phyloP scores from a whole-genome alignment of 306 rosid species.

The Clitoria ternatea region DNA sequence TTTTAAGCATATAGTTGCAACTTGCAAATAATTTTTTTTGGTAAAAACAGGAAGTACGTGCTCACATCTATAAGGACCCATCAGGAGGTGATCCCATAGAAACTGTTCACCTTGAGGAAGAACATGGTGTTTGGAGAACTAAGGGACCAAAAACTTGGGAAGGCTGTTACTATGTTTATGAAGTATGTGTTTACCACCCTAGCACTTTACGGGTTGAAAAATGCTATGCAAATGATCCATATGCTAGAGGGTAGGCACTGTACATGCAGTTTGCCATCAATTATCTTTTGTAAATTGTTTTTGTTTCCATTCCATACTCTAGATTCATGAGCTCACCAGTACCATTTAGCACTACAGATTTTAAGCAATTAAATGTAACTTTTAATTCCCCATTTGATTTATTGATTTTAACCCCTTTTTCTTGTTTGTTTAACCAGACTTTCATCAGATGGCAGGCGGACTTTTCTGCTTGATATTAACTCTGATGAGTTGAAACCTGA shows the following conservation, averaged over 20 bases:
- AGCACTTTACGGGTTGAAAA: constrained; percentile 71
- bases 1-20: not conserved
- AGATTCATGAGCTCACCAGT: constrained; percentile 18
- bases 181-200: constrained; percentile 81
- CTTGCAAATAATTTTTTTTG: not conserved
- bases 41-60: constrained; percentile 55
- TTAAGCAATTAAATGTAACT: not conserved
- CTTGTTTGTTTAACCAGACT: constrained; percentile 55
- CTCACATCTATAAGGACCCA: constrained; percentile 55
- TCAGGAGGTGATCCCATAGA: constrained; percentile 61
- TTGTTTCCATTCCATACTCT: constrained; percentile 25
- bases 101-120: constrained; percentile 72
- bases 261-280: constrained; percentile 28
- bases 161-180: constrained; percentile 83
- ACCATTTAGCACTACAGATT: not conserved
- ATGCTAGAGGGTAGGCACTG: constrained; percentile 85
- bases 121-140: constrained; percentile 79
- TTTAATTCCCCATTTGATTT: not conserved
- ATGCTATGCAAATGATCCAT: constrained; percentile 86
- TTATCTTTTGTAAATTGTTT: constrained; percentile 29
- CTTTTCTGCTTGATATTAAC: constrained; percentile 60
- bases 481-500: constrained; percentile 62
- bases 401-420: constrained; percentile 18
- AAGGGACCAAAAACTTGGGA: constrained; percentile 81
- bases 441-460: constrained; percentile 68